Evolutionary conservation across 768 basidiomycete genomes (phyloP), one percentile per base, ranked within the genome.

Genomic region (Termitomyces sp.): DNA sequence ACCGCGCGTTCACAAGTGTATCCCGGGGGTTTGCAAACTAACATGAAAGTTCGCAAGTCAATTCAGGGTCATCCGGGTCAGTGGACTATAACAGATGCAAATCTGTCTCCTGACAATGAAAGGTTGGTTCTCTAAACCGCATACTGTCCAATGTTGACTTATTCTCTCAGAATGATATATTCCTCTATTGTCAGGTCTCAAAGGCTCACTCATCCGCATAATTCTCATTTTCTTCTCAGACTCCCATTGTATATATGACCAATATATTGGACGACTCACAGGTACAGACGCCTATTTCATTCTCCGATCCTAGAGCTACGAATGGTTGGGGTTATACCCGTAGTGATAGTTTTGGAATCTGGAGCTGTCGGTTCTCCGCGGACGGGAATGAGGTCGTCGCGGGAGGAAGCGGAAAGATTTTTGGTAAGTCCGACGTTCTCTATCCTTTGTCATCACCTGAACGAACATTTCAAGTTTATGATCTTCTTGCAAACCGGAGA

Each of bases 71-170:
- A 82, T 34, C 79, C 83, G 16, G 91, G 91, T 0, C 78, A 84
- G 36, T 98, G 95, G 95, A 97, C 95, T 0, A 91, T 98, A 56
- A 98, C 95, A 7, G 97, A 98, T 72, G 90, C 90, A 22, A 93
- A 97, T 71, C 76, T 95, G 20, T 94, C 92, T 59, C 87, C 88
- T 0, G 88, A 94, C 67, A 95, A 95, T 62, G 87, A 95, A 74
- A 86, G 89, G 86, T 87, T 67, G 65, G 74, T 62, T 16, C 3
- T 32, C 55, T 62, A 55, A 45, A 18, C 24, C 16, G 40, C 43
- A n/a, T 32, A 13, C 27, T 24, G 14, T 34, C 20, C 22, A 20
- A 20, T 20, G 26, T 37, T 52, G 51, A 52, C 26, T 3, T 27
- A 13, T 40, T 5, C 47, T 13, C 32, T 39, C 12, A 95, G 94